phyloP scores from a whole-genome alignment of 768 basidiomycete species.

The Mycena chlorophos region DNA sequence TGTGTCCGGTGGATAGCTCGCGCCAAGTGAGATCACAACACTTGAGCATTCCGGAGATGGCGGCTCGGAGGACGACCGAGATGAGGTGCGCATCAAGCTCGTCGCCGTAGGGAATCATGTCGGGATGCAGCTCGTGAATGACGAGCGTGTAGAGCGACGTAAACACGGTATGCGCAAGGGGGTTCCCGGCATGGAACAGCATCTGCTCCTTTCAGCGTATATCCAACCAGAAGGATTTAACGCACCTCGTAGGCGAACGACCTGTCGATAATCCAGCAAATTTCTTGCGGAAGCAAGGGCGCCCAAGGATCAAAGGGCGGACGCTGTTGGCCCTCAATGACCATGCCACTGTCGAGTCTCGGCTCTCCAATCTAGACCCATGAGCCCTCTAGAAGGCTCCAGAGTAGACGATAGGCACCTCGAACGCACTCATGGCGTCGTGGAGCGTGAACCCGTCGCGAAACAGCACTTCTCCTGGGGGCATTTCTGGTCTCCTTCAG shows the following conservation, averaged over 20 bases:
- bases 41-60: conserved; percentile 70
- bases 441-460: conserved; percentile 71
- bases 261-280: conserved; percentile 87
- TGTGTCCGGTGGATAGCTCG: conserved; percentile 72
- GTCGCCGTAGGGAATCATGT: conserved; percentile 37
- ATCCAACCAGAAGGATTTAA: conserved; percentile 8
- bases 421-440: conserved; percentile 94
- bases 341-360: conserved; percentile 81
- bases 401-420: conserved; percentile 48
- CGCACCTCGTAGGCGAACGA: conserved; percentile 77
- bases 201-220: conserved; percentile 52
- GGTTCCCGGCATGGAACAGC: conserved; percentile 84
- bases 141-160: conserved; percentile 75
- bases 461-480: conserved; percentile 60
- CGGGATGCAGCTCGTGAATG: conserved; percentile 59
- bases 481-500: conserved; percentile 50
- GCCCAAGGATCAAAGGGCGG: conserved; percentile 63
- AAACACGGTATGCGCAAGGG: conserved; percentile 83
- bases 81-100: conserved; percentile 56
- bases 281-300: conserved; percentile 70
- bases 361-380: conserved; percentile 79
- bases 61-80: conserved; percentile 66
- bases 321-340: conserved; percentile 39
- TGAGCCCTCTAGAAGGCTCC: conserved; percentile 5
- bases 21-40: conserved; percentile 81